Evolutionary conservation across 495 filamentous ascomycete species (phyloP).

Genomic region (Staphylotrichum tortipilum): DNA sequence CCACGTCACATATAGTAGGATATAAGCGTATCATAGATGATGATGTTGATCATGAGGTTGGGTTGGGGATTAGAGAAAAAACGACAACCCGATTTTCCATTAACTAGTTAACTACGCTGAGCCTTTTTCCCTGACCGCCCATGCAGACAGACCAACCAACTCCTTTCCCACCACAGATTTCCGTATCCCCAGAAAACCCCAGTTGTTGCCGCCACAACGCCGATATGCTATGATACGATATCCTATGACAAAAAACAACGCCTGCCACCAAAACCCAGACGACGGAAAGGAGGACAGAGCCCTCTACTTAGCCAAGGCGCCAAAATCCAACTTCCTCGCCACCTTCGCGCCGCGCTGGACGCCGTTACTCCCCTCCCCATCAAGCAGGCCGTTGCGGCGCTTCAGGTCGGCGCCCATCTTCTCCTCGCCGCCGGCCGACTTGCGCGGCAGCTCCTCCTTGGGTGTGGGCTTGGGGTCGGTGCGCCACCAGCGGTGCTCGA

Average conservation of each 20-base stretch:
- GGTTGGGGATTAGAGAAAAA: not conserved
- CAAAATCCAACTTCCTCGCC: conserved; percentile 83
- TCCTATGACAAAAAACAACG: no score
- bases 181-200: no score
- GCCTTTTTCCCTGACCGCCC: no score
- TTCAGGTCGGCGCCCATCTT: conserved; percentile 82
- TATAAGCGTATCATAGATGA: no score
- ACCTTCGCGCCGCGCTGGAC: conserved; percentile 51
- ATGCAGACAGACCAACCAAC: no score
- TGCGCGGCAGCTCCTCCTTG: conserved; percentile 70
- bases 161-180: not conserved
- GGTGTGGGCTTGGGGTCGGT: conserved; percentile 73
- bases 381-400: conserved; percentile 64
- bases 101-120: no score
- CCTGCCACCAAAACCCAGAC: not conserved
- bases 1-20: no score
- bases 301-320: conserved; percentile 42
- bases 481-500: conserved; percentile 82
- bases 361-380: conserved; percentile 40
- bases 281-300: no score
- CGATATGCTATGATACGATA: no score
- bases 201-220: not conserved
- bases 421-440: conserved; percentile 51
- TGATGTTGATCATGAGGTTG: no score
- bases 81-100: not conserved